A percentile compares a stretch with the other conserved stretches of the same genome.
These are phyloP conservation scores for Fusarium goolgardi DNA, from an alignment of 2,329 filamentous ascomycete species.

Conservation along the genomic window DNA sequence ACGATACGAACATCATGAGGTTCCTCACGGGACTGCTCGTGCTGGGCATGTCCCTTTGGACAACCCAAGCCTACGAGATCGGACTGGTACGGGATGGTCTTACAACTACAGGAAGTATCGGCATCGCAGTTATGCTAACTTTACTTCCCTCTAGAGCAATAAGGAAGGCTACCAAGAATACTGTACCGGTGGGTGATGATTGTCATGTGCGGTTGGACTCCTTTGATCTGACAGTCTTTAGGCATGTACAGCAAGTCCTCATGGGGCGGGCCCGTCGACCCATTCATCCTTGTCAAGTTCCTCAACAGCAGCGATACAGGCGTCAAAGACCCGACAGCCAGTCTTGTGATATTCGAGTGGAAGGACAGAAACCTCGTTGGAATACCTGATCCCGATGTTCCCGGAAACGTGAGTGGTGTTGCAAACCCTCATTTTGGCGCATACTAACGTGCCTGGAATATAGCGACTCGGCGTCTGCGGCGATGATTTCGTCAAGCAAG, in stretches of 20 bases:
- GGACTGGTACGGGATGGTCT: conserved; percentile 60
- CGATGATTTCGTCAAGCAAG: conserved; percentile 72
- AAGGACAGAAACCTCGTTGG: conserved; percentile 84
- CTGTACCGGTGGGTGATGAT: conserved; percentile 70
- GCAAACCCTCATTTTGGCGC: conserved; percentile 2
- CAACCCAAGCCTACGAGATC: conserved; percentile 68
- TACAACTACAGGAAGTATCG: conserved; percentile 2
- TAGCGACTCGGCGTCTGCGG: conserved; percentile 75
- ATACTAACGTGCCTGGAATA: conserved; percentile 21
- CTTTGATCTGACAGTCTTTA: conserved; percentile 40
- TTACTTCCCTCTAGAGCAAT: conserved; percentile 69
- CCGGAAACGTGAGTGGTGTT: conserved; percentile 61
- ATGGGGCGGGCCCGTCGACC: conserved; percentile 89
- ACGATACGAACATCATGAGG: conserved; percentile 60
- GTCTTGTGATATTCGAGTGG: conserved; percentile 95
- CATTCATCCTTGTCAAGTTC: conserved; percentile 89
- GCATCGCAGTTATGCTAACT: conserved; percentile 39
- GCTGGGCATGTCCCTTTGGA: conserved; percentile 66
- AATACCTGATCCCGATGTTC: conserved; percentile 66
- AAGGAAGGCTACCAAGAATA: conserved; percentile 80
- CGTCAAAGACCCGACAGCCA: conserved; percentile 76
- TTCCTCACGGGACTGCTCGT: conserved; percentile 62
- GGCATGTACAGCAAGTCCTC: conserved; percentile 94
- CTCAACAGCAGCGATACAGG: conserved; percentile 68
- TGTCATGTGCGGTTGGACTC: background rate